Base-by-base conservation (phyloP, 495 filamentous ascomycete genomes). In the Hypoxylon subgilvum region DNA sequence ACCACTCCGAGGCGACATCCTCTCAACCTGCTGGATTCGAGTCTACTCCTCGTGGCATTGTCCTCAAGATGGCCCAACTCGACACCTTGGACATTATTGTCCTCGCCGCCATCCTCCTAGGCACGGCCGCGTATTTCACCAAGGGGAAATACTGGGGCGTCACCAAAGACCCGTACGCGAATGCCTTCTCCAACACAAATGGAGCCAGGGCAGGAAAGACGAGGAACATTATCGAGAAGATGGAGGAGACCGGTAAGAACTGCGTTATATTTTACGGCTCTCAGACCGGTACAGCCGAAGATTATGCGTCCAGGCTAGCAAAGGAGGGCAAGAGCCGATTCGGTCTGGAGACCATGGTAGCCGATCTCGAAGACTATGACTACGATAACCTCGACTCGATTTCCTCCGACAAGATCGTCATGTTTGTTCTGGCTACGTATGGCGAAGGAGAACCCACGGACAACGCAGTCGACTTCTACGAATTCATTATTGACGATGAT, bases 401-500 rank as follows among this genome's bases (percentile, higher is more conserved):
- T 66, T 88, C 92, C 16, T 85, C 86, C 46, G 91, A 96, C 72
- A 96, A 96, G 78, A 74, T 97, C 40, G 90, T 89, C 45, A 85
- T 97, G 72, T 97, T 99, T 72, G 91, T 99, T 46, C 79, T 99
- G 44, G 94, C 94, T 19, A 99, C 94, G 28, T 99, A 99, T 69
- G 94, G 94, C 47, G 94, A 99, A 78, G 94, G 94, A 58, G 94
- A 99, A 73, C 94, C 94, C 12, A 99, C 94, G 13, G 94, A 99
- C 69, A 99, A 99, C 70, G 94, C 94, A 1, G 95, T 97, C 30
- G 95, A 97, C 53, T 97, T 97, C 77, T 97, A 96, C 78, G 95
- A 97, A 68, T 97, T 97, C 78, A 83, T 97, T 72, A 89, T 80
- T 41, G 82, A 82, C 44, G 91, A 96, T 12, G 88, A 91, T 46